phyloP scores from a whole-genome alignment of 768 basidiomycete genomes.

The Paxillus ammoniavirescens region DNA sequence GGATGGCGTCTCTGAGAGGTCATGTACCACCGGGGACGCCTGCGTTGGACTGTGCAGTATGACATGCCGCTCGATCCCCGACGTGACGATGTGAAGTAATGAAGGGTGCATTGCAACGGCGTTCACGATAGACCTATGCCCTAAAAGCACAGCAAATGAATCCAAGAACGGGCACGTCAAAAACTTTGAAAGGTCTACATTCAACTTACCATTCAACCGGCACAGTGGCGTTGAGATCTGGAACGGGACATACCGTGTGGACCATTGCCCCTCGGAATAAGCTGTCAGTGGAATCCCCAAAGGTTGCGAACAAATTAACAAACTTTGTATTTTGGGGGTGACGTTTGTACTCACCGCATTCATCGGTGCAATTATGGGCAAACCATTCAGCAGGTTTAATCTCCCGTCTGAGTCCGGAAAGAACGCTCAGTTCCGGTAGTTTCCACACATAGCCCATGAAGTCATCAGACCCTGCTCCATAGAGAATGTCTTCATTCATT shows the following conservation, averaged over 20 bases:
- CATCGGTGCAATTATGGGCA: conserved; percentile 26
- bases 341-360: conserved; percentile 27
- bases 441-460: conserved; percentile 80
- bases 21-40: conserved; percentile 47
- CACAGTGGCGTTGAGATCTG: conserved; percentile 63
- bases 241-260: conserved; percentile 54
- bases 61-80: conserved; percentile 72
- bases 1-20: conserved; percentile 45
- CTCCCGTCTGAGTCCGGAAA: conserved; percentile 45
- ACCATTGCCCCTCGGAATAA: conserved; percentile 41
- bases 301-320: conserved; percentile 4
- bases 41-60: conserved; percentile 66
- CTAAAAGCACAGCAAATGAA: conserved; percentile 30
- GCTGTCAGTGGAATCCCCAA: conserved; percentile 27
- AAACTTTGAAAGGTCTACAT: not conserved
- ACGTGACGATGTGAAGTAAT: conserved; percentile 61
- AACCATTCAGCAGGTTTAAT: conserved; percentile 49
- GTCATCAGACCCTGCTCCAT: conserved; percentile 79
- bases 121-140: conserved; percentile 80
- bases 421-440: conserved; percentile 49
- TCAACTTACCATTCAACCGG: conserved; percentile 52
- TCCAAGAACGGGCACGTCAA: not conserved
- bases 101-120: conserved; percentile 70
- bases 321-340: conserved; percentile 9
- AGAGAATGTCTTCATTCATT: conserved; percentile 54